phyloP scores from a whole-genome alignment of 2,329 filamentous ascomycete species.

The Calycina herbarum region DNA sequence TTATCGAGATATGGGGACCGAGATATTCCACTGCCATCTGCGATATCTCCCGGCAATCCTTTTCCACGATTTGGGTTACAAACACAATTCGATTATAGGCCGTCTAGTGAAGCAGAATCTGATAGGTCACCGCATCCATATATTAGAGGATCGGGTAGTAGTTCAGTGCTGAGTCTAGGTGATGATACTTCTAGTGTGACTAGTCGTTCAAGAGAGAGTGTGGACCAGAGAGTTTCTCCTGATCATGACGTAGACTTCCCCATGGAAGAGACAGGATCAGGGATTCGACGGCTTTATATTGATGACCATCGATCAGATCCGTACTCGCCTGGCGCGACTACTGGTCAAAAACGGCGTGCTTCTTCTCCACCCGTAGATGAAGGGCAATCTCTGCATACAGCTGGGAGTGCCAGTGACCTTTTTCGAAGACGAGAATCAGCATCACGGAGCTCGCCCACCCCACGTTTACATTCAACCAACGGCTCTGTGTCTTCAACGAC shows the following conservation, averaged over 20 bases:
- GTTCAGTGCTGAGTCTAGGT: slow-evolving; percentile 41
- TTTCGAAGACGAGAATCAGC: slow-evolving; percentile 47
- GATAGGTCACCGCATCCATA: slow-evolving; percentile 35
- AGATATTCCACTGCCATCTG: slow-evolving; percentile 34
- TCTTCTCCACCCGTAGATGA: slow-evolving; percentile 60
- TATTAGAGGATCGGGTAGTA: slow-evolving; percentile 47
- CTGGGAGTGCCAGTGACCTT: slow-evolving; percentile 38
- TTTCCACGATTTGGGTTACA: slow-evolving; percentile 27
- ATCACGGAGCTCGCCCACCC: slow-evolving; percentile 54
- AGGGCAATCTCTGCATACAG: slow-evolving; percentile 35
- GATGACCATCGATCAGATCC: slow-evolving; percentile 44
- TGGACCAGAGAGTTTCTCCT: slow-evolving; percentile 54
- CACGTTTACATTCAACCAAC: slow-evolving; percentile 55
- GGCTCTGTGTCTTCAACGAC: slow-evolving; percentile 66
- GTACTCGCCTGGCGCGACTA: slow-evolving; percentile 38
- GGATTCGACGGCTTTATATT: slow-evolving; percentile 51
- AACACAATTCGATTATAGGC: slow-evolving; percentile 33
- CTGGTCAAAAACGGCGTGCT: slow-evolving; percentile 63
- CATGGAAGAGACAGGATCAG: slow-evolving; percentile 54
- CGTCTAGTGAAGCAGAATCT: slow-evolving; percentile 36
- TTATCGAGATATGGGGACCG: slow-evolving; percentile 35
- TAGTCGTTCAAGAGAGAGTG: slow-evolving; percentile 57
- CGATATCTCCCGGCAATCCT: slow-evolving; percentile 32
- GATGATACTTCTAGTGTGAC: slow-evolving; percentile 53
- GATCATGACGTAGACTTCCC: slow-evolving; percentile 45